These are phyloP conservation scores for Naganishia kalamii DNA, from an alignment of 768 basidiomycete species.

Conservation along the genomic window DNA sequence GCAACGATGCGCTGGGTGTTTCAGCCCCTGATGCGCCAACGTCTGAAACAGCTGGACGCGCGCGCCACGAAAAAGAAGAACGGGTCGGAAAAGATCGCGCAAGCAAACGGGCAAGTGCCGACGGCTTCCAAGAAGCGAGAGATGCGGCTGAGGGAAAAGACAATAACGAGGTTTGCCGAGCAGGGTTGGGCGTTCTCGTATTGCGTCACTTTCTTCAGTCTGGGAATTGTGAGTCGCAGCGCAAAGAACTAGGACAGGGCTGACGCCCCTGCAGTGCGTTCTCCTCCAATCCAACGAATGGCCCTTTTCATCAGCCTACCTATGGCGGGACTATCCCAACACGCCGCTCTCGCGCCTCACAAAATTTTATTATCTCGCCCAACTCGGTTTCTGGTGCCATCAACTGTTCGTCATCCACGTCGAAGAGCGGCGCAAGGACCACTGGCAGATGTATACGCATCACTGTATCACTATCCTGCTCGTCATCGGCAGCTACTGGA, in stretches of 20 bases:
- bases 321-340: slow-evolving; percentile 82
- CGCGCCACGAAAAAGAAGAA: slow-evolving; percentile 43
- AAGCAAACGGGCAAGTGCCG: not conserved
- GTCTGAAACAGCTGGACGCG: slow-evolving; percentile 59
- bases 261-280: slow-evolving; percentile 59
- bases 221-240: slow-evolving; percentile 66
- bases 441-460: slow-evolving; percentile 92
- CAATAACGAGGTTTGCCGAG: slow-evolving; percentile 82
- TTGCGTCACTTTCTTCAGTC: slow-evolving; percentile 65
- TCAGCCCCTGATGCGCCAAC: slow-evolving; percentile 74
- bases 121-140: slow-evolving; percentile 46
- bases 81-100: slow-evolving; percentile 21
- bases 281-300: slow-evolving; percentile 64
- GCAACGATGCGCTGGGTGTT: slow-evolving; percentile 64
- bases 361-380: slow-evolving; percentile 83
- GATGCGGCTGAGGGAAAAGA: slow-evolving; percentile 60
- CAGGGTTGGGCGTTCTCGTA: slow-evolving; percentile 88
- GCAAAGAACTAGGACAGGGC: no score
- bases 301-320: slow-evolving; percentile 57
- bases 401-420: slow-evolving; percentile 87
- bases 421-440: slow-evolving; percentile 85
- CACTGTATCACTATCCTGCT: slow-evolving; percentile 82
- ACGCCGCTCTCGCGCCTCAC: slow-evolving; percentile 66
- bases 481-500: slow-evolving; percentile 68
- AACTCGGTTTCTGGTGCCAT: slow-evolving; percentile 83